A percentile compares a stretch with the other conserved stretches of the same genome.
These are phyloP conservation scores for Psilocybe cubensis DNA, from an alignment of 768 basidiomycete genomes.

Conservation along the genomic window DNA sequence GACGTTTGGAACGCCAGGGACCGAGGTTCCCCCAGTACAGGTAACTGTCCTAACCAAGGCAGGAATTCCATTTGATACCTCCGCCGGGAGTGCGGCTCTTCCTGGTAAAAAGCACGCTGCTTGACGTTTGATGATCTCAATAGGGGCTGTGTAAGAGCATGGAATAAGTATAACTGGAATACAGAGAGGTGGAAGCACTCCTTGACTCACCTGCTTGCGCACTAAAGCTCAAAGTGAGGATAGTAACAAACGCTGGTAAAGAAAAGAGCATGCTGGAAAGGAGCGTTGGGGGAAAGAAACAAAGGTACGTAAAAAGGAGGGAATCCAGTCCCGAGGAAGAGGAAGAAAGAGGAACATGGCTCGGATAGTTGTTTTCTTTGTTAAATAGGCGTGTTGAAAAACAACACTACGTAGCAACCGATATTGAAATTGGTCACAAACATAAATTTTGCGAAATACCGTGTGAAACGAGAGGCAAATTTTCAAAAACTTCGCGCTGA, in stretches of 20 bases:
- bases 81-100: slow-evolving; percentile 16
- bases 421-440: too few species aligned
- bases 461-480: too few species aligned
- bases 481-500: too few species aligned
- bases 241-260: not conserved
- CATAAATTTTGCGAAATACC: too few species aligned
- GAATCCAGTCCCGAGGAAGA: slow-evolving; percentile 1
- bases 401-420: too few species aligned
- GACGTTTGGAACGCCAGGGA: slow-evolving; percentile 15
- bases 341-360: not conserved
- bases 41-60: slow-evolving; percentile 13
- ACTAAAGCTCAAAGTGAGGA: not conserved
- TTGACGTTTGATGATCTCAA: slow-evolving; percentile 11
- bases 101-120: slow-evolving; percentile 15
- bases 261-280: slow-evolving; percentile 10
- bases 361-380: not conserved
- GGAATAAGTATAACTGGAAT: not conserved
- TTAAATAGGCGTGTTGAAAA: not conserved
- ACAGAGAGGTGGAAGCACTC: not conserved
- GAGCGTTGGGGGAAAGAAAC: not conserved
- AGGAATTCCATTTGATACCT: slow-evolving; percentile 11
- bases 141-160: slow-evolving; percentile 3
- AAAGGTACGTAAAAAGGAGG: not conserved
- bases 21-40: slow-evolving; percentile 9
- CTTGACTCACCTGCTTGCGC: slow-evolving; percentile 9